Percentiles rank a stretch among this genome's conserved stretches.
Conservation (phyloP, 2,329 filamentous ascomycete genomes). For the Fusarium haematococcum region DNA sequence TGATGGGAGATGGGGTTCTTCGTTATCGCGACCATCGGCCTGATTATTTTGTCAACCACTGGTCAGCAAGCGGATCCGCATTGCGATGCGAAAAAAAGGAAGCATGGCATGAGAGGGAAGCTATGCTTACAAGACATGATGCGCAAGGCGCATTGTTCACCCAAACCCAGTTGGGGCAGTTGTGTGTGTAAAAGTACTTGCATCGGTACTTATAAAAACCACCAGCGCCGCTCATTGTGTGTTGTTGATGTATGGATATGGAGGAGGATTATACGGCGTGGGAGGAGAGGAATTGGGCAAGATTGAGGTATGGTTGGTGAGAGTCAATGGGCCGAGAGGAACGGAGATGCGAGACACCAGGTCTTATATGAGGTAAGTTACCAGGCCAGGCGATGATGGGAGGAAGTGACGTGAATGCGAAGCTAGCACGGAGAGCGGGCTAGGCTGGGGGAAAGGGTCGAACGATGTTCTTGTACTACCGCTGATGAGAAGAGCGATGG, state of each 20-base stretch:
- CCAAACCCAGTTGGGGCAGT: slow-evolving; percentile 67
- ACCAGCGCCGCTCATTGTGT: slow-evolving; percentile 51
- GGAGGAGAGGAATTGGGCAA: slow-evolving; percentile 12
- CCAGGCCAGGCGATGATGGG: slow-evolving; percentile 8
- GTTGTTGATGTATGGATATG: slow-evolving; percentile 9
- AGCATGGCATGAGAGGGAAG: no score
- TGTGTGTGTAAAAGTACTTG: slow-evolving; percentile 65
- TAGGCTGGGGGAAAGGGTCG: slow-evolving; percentile 42
- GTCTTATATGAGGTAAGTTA: slow-evolving; percentile 40
- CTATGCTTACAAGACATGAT: slow-evolving; percentile 57
- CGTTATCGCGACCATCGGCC: slow-evolving; percentile 63
- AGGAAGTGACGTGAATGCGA: slow-evolving; percentile 43
- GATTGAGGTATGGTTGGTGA: slow-evolving; percentile 2
- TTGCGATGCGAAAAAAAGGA: background rate
- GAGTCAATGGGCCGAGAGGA: slow-evolving; percentile 25
- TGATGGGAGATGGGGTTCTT: slow-evolving; percentile 45
- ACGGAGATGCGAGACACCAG: slow-evolving; percentile 30
- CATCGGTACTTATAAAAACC: slow-evolving; percentile 66
- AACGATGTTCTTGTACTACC: slow-evolving; percentile 46
- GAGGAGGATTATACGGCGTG: slow-evolving; percentile 10
- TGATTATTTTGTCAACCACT: slow-evolving; percentile 37
- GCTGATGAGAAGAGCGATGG: slow-evolving; percentile 37
- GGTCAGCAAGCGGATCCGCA: slow-evolving; percentile 24
- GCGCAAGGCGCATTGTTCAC: slow-evolving; percentile 63
- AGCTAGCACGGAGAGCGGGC: slow-evolving; percentile 37